A percentile compares a stretch with the other conserved stretches of the same genome.
Conservation (phyloP, 306 rosid species). For the Ormosia emarginata region DNA sequence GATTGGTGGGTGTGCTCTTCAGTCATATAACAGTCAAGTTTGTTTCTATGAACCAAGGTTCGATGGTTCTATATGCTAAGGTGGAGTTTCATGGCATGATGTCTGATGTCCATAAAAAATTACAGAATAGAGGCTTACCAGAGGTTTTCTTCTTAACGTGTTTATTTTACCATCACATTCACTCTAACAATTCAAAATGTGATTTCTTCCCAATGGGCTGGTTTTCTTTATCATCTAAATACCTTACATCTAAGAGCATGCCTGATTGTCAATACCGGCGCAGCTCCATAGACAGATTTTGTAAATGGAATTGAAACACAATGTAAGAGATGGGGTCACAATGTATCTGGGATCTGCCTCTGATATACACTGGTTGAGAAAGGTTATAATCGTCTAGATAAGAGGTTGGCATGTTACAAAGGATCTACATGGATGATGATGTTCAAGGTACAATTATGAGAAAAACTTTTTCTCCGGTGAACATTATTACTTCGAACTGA, state of each 20-base stretch:
- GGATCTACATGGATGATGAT: background rate
- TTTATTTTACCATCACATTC: constrained; percentile 24
- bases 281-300: constrained; percentile 33
- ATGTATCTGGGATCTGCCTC: constrained; percentile 10
- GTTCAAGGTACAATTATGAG: constrained; percentile 18
- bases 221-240: constrained; percentile 25
- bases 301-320: constrained; percentile 22
- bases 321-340: constrained; percentile 9
- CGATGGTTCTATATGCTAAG: constrained; percentile 81
- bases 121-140: constrained; percentile 3
- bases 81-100: constrained; percentile 26
- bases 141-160: constrained; percentile 26
- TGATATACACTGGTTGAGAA: constrained; percentile 11
- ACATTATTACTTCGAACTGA: constrained; percentile 10
- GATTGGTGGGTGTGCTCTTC: constrained; percentile 88
- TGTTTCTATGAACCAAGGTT: constrained; percentile 95
- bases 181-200: constrained; percentile 35
- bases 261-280: constrained; percentile 19
- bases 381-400: constrained; percentile 22
- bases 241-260: background rate
- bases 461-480: background rate
- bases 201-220: constrained; percentile 31
- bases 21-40: constrained; percentile 90
- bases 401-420: background rate
- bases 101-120: constrained; percentile 15